Evolutionary conservation across 1,139 yeast genomes (phyloP).

Genomic region (Geotrichum australiense): DNA sequence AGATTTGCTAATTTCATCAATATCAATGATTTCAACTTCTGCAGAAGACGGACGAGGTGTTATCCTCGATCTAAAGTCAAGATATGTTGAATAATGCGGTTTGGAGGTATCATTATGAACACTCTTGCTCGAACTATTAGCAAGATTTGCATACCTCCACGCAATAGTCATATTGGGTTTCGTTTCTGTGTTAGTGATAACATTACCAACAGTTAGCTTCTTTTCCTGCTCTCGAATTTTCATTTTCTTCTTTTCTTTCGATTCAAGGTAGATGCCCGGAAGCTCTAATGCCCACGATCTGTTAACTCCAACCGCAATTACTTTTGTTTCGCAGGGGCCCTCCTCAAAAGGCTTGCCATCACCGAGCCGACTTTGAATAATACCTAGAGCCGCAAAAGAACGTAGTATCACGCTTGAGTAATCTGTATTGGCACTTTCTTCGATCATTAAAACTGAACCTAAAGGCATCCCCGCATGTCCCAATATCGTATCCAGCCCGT

Average conservation of each 20-base stretch:
- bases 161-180: slow-evolving; percentile 44
- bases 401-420: slow-evolving; percentile 69
- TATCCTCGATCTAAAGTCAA: slow-evolving; percentile 62
- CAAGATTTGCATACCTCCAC: slow-evolving; percentile 43
- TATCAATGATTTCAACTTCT: slow-evolving; percentile 40
- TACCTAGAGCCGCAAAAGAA: slow-evolving; percentile 72
- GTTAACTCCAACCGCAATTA: slow-evolving; percentile 59
- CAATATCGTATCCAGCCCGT: slow-evolving; percentile 65
- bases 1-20: not conserved
- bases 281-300: slow-evolving; percentile 61
- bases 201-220: slow-evolving; percentile 60
- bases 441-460: slow-evolving; percentile 62
- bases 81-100: slow-evolving; percentile 18
- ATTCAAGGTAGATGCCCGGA: slow-evolving; percentile 75
- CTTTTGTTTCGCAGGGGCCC: slow-evolving; percentile 29
- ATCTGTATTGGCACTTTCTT: slow-evolving; percentile 87
- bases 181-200: slow-evolving; percentile 30
- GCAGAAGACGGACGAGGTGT: slow-evolving; percentile 57
- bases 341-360: slow-evolving; percentile 29
- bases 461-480: slow-evolving; percentile 83
- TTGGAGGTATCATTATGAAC: slow-evolving; percentile 7
- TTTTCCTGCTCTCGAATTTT: slow-evolving; percentile 54
- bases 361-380: slow-evolving; percentile 51
- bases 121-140: slow-evolving; percentile 2
- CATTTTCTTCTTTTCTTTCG: slow-evolving; percentile 58